Evolutionary conservation across 345 rosid genomes (phyloP).

Genomic region (Bruguiera gymnorhiza): DNA sequence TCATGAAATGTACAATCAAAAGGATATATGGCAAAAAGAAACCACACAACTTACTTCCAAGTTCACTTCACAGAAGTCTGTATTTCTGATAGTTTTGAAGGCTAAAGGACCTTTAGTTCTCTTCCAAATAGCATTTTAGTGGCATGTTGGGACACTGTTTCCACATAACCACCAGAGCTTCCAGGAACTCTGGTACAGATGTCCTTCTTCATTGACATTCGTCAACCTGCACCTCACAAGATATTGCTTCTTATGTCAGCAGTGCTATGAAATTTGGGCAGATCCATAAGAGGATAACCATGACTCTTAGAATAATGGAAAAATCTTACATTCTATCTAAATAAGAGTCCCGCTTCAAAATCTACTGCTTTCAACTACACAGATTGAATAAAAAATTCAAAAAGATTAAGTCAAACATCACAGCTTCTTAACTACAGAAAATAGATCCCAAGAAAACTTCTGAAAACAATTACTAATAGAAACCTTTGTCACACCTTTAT

Average conservation of each 20-base stretch:
- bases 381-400: conserved; percentile 25
- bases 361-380: conserved; percentile 73
- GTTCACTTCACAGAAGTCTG: conserved; percentile 74
- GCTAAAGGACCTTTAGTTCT: conserved; percentile 54
- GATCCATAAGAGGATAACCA: neutral
- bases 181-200: conserved; percentile 82
- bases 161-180: conserved; percentile 91
- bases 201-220: conserved; percentile 69
- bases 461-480: neutral
- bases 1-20: neutral
- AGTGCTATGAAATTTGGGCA: too few relatives aligned
- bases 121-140: conserved; percentile 64
- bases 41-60: conserved; percentile 56
- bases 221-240: conserved; percentile 46
- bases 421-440: conserved; percentile 43
- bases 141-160: conserved; percentile 66
- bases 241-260: neutral
- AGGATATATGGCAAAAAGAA: conserved; percentile 3
- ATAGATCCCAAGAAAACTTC: too few relatives aligned
- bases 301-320: conserved; percentile 11
- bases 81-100: conserved; percentile 68
- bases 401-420: conserved; percentile 74
- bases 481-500: conserved; percentile 52
- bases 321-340: conserved; percentile 64
- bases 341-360: conserved; percentile 60